Evolutionary conservation across 352 stramenopile genomes (phyloP), one percentile per base, ranked within the genome.

Genomic region (Pythium utonaiense): DNA sequence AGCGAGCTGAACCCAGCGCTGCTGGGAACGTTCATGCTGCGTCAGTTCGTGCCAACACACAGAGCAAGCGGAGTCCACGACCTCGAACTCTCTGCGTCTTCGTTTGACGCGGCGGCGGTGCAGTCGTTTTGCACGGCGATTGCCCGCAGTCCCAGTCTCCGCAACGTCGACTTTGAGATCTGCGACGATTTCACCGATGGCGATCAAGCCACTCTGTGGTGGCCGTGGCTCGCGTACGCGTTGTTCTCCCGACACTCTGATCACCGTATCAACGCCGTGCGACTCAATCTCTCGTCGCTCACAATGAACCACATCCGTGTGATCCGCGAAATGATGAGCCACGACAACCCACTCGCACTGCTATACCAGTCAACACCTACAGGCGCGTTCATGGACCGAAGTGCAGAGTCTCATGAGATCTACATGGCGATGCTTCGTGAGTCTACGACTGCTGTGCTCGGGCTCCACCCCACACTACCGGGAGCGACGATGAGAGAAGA

Each of bases 221-320:
- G 56, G 56, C 56, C 56, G 47, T 63, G 56, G 56, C 56, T 63
- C 45, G 47, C 56, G 25, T 63, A 57, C 27, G 56, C 56, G 3
- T 19, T 63, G 24, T 63, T 63, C 27, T 57, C 45, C 27, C 34
- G 45, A 10, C 34, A 63, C 45, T 27, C 56, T 3, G 56, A 63
- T 17, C 45, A 63, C 45, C 25, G 28, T 0, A 63, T 63, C 25
- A 12, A 42, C 25, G 33, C 42, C 3, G 56, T 50, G 3, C 31
- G 16, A 16, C 36, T 63, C 22, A 56, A 57, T 16, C 34, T 63
- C 1, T 17, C 44, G 13, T 13, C 6, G 6, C 56, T 63, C 13
- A 36, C 55, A 5, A 44, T 6, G 1, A 2, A 13, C 3, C 56
- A 63, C 34, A 33, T 63, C 5, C 21, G 30, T 8, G 25, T 42